phyloP scores from a whole-genome alignment of 2,329 filamentous ascomycete genomes.

The Ophiostoma sp. region DNA sequence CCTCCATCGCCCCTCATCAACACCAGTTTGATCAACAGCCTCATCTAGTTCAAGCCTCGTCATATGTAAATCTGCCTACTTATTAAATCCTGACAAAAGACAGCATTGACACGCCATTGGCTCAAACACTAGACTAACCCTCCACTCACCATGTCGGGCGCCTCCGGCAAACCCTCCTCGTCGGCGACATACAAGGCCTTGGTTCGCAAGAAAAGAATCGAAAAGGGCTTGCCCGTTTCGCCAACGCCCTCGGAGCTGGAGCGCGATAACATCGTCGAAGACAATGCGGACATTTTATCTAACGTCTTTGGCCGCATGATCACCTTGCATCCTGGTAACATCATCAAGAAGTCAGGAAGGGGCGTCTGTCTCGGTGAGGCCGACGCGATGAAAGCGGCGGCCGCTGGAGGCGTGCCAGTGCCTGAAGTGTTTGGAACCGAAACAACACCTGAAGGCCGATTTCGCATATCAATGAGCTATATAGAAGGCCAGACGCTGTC shows the following conservation, averaged over 20 bases:
- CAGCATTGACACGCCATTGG: no score
- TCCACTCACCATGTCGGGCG: no score
- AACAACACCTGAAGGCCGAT: conserved; percentile 28
- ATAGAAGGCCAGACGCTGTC: conserved; percentile 34
- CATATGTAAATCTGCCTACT: no score
- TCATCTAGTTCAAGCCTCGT: no score
- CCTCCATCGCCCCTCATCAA: no score
- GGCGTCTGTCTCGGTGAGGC: conserved; percentile 34
- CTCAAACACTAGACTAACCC: no score
- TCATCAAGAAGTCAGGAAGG: conserved; percentile 35
- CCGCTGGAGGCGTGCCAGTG: conserved; percentile 30
- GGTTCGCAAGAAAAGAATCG: conserved; percentile 1
- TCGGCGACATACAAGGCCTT: neutral
- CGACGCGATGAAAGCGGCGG: conserved; percentile 33
- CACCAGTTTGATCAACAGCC: no score
- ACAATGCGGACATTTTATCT: conserved; percentile 28
- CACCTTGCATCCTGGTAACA: conserved; percentile 31
- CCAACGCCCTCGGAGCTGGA: neutral
- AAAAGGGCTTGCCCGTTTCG: neutral
- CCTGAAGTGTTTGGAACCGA: conserved; percentile 31
- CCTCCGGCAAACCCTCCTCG: no score
- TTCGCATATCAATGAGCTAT: conserved; percentile 34
- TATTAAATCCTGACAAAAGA: no score
- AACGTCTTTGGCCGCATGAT: conserved; percentile 33
- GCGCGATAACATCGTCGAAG: conserved; percentile 3